A percentile compares a stretch with the other conserved stretches of the same genome.
Conservation (phyloP, 2,329 filamentous ascomycete species). For the Neurospora crassa region DNA sequence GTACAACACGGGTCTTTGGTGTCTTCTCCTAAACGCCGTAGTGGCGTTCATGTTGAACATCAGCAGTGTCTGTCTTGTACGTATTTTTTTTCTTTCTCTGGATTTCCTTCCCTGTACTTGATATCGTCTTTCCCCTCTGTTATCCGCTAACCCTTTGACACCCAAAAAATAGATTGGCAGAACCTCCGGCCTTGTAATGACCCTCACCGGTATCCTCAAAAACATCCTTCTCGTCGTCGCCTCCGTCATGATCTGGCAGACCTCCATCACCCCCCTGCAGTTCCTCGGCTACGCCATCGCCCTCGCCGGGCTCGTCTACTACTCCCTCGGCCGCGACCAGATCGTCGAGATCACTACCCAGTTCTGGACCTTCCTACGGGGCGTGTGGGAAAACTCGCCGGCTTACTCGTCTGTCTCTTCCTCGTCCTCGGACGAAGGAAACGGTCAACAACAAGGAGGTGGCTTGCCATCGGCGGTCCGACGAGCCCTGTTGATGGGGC, state of each 20-base stretch:
- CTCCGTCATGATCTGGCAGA: constrained; percentile 71
- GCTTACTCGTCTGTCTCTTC: not conserved
- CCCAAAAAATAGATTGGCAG: constrained; percentile 61
- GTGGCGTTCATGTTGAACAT: constrained; percentile 76
- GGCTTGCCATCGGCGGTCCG: constrained; percentile 16
- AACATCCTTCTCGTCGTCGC: constrained; percentile 73
- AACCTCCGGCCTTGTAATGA: constrained; percentile 78
- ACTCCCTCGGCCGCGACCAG: constrained; percentile 33
- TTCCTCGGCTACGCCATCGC: constrained; percentile 71
- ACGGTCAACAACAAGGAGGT: constrained; percentile 4
- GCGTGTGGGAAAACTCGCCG: constrained; percentile 11
- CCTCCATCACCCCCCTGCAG: constrained; percentile 60
- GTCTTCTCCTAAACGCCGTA: constrained; percentile 59
- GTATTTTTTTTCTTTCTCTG: constrained; percentile 23
- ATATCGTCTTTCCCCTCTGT: not conserved
- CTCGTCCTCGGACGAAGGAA: not conserved
- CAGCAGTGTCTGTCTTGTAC: constrained; percentile 75
- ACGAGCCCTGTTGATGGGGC: constrained; percentile 13
- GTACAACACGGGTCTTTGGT: constrained; percentile 51
- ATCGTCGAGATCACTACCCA: constrained; percentile 12
- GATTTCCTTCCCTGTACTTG: not conserved
- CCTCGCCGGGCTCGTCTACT: constrained; percentile 38
- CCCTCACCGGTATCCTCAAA: constrained; percentile 78
- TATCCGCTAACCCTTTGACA: not conserved
- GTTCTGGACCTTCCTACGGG: constrained; percentile 11